These are phyloP conservation scores for Alternaria longipes DNA, from an alignment of 2,329 filamentous ascomycete species.

Conservation along the genomic window DNA sequence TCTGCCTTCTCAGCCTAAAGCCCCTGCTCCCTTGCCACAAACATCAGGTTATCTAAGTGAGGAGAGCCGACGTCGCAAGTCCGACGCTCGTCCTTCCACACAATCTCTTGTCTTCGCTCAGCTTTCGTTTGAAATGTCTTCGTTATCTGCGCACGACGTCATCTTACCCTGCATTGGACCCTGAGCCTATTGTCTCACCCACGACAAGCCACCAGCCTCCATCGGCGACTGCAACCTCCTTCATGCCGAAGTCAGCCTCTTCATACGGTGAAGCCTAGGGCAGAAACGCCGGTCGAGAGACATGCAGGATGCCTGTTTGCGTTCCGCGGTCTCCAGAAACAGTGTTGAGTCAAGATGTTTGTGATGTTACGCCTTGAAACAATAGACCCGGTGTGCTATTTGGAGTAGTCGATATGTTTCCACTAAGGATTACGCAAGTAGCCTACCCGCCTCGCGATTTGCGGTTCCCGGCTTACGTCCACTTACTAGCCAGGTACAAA, in stretches of 20 bases:
- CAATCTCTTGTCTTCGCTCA: conserved; percentile 8
- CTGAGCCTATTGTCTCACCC: conserved; percentile 11
- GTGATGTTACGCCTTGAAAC: conserved; percentile 8
- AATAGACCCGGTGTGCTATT: neutral
- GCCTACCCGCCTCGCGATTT: neutral
- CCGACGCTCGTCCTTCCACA: conserved; percentile 15
- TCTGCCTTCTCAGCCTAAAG: conserved; percentile 10
- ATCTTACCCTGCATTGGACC: conserved; percentile 9
- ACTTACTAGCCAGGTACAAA: neutral
- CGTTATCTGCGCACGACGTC: conserved; percentile 14
- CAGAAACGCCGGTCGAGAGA: neutral
- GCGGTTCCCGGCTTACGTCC: neutral
- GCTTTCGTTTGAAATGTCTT: conserved; percentile 5
- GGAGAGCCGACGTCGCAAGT: conserved; percentile 39
- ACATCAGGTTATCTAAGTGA: conserved; percentile 21
- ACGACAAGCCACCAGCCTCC: conserved; percentile 1
- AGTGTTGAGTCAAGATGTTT: neutral
- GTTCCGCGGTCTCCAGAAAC: neutral
- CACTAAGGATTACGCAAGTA: conserved; percentile 1
- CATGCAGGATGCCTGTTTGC: neutral
- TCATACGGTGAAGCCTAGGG: neutral
- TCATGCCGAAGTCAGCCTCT: conserved; percentile 19
- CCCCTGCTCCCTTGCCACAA: conserved; percentile 8
- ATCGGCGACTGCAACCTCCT: conserved; percentile 22
- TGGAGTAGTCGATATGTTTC: neutral